Evolutionary conservation across 306 rosid species (phyloP).

Genomic region (Hippophae gyantsensis): DNA sequence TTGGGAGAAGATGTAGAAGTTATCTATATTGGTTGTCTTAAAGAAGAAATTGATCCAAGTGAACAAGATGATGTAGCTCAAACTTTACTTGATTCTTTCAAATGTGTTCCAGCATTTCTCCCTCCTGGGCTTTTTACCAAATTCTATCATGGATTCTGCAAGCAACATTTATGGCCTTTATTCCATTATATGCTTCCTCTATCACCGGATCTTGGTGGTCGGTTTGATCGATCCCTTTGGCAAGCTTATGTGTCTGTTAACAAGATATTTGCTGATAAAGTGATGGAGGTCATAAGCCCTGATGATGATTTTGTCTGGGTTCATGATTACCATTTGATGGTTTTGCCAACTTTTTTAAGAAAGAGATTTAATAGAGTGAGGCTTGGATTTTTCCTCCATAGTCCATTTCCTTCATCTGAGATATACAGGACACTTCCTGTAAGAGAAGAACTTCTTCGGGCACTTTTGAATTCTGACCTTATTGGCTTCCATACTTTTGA

Average conservation of each 20-base stretch:
- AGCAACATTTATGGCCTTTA: constrained; percentile 79
- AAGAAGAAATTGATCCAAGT: constrained; percentile 51
- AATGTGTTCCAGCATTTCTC: constrained; percentile 74
- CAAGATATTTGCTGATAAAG: constrained; percentile 90
- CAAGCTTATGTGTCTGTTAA: constrained; percentile 85
- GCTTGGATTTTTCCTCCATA: constrained; percentile 56
- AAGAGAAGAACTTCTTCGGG: constrained; percentile 78
- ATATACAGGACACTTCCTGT: constrained; percentile 80
- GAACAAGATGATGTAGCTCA: constrained; percentile 88
- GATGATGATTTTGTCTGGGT: constrained; percentile 73
- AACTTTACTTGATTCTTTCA: constrained; percentile 59
- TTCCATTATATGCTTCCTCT: constrained; percentile 92
- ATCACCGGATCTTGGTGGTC: constrained; percentile 76
- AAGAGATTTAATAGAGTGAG: constrained; percentile 46
- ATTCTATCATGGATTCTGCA: constrained; percentile 89
- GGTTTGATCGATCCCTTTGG: constrained; percentile 77
- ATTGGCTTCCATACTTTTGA: constrained; percentile 90
- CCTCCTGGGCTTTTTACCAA: constrained; percentile 68
- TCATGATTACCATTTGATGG: constrained; percentile 92
- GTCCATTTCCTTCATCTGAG: constrained; percentile 61
- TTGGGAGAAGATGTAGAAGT: constrained; percentile 83
- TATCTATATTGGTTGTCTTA: constrained; percentile 70
- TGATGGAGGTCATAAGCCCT: constrained; percentile 76
- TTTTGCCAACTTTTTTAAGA: constrained; percentile 82
- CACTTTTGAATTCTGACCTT: constrained; percentile 74